Evolutionary conservation across 2,329 filamentous ascomycete genomes (phyloP), one percentile per base, ranked within the genome.

Genomic region (Cryphonectria parasitica): DNA sequence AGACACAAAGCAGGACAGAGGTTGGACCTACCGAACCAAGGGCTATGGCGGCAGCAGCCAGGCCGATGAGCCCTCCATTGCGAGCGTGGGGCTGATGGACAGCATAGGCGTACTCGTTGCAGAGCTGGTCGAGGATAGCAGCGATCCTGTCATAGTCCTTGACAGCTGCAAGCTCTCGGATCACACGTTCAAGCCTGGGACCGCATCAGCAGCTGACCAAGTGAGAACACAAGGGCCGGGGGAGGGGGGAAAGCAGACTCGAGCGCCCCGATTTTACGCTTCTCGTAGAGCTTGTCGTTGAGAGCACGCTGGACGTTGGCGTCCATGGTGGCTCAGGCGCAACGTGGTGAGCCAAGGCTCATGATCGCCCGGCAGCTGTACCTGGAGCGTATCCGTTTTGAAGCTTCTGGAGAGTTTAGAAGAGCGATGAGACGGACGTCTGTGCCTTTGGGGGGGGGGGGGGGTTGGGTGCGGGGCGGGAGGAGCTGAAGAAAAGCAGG

Each of bases 271-370:
- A 94, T 91, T 83, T 99, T 99, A 79, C 97, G 90, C 86, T 97
- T 97, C 80, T 99, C 96, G 81, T 99, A 99, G 79, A 98, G 91
- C 88, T 98, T 99, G 84, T 99, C 96, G 80, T 97, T 97, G 79
- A 99, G 87, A 75, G 95, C 88, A 76, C 95, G 93, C 82, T 97
- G 94, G 79, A 98, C 93, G 79, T 90, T 91, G 78, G 89, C 86
- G 85, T 98, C 95, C 95, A 98, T 98, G 77, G 71, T 78, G 77
- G 67, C 36, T 61, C 62, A 54, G 31, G 13, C 49, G 28, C 34
- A 25, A 45, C 13, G 64, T 25, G 45, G 39, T 25, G 36, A 39
- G 13, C 45, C 45, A 54, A 13, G 43, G 64, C 31, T 66, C 45
- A 56, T 56, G 25, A 39, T 56, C 28, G 31, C 31, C 31, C 13